These are phyloP conservation scores for Fusarium euwallaceae DNA, from an alignment of 2,329 filamentous ascomycete genomes.

Conservation along the genomic window DNA sequence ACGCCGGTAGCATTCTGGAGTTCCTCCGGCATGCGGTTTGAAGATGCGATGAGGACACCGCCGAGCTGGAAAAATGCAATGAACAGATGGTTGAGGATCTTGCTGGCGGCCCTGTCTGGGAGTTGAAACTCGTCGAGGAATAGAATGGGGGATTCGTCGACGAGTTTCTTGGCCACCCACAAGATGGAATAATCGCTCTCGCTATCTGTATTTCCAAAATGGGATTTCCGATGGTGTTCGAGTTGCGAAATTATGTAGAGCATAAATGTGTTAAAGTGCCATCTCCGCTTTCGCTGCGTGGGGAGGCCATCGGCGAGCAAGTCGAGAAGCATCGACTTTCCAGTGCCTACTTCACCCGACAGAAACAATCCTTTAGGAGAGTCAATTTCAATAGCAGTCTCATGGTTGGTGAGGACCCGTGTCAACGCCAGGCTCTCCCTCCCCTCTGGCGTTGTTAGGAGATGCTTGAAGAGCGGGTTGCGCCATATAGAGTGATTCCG, in stretches of 20 bases:
- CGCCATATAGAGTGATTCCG: conserved; percentile 68
- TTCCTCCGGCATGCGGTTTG: conserved; percentile 87
- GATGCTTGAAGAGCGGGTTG: conserved; percentile 70
- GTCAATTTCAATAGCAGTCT: conserved; percentile 77
- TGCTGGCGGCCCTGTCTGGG: conserved; percentile 81
- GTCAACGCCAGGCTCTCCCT: conserved; percentile 75
- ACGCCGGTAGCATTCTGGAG: conserved; percentile 80
- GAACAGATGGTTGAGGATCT: conserved; percentile 83
- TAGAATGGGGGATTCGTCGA: conserved; percentile 79
- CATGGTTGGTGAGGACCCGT: conserved; percentile 75
- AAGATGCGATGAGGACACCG: conserved; percentile 83
- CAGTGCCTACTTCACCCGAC: conserved; percentile 85
- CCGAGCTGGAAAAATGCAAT: conserved; percentile 86
- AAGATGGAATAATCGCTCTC: conserved; percentile 74
- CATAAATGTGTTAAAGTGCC: conserved; percentile 92
- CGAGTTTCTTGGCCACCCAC: conserved; percentile 80
- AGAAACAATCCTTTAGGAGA: conserved; percentile 82
- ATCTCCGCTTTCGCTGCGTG: conserved; percentile 78
- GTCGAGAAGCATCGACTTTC: conserved; percentile 88
- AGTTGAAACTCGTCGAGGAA: conserved; percentile 89
- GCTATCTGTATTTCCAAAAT: conserved; percentile 28
- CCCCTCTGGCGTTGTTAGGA: conserved; percentile 69
- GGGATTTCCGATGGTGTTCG: conserved; percentile 70
- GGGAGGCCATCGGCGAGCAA: conserved; percentile 84
- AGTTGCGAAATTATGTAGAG: conserved; percentile 80